These are phyloP conservation scores for Fusarium beomiforme DNA, from an alignment of 2,329 filamentous ascomycete genomes.

Conservation along the genomic window DNA sequence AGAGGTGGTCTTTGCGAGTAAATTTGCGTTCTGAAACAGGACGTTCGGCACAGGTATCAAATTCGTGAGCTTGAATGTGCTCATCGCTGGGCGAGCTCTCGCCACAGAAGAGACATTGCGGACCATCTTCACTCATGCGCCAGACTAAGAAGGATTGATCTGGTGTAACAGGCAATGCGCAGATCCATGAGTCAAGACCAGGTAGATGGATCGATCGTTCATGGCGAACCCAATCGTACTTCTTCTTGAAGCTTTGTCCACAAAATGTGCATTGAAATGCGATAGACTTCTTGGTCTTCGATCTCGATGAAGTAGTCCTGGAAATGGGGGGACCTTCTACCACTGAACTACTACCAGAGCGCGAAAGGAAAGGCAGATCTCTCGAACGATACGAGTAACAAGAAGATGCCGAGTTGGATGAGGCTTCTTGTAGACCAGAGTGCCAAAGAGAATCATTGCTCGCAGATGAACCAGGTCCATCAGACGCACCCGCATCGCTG, in stretches of 20 bases:
- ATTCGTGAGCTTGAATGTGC: constrained; percentile 54
- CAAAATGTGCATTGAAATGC: constrained; percentile 53
- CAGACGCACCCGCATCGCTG: constrained; percentile 24
- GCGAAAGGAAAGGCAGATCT: constrained; percentile 25
- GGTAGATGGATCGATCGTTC: constrained; percentile 61
- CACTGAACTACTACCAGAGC: constrained; percentile 36
- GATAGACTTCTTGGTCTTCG: constrained; percentile 23
- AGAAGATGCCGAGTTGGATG: constrained; percentile 44
- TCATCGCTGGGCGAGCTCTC: constrained; percentile 45
- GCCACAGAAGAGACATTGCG: constrained; percentile 54
- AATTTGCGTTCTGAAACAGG: constrained; percentile 54
- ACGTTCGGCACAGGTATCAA: constrained; percentile 61
- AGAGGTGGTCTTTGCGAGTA: constrained; percentile 54
- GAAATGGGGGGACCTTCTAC: constrained; percentile 26
- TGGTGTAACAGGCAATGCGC: constrained; percentile 51
- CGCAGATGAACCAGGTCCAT: constrained; percentile 46
- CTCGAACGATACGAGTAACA: constrained; percentile 36
- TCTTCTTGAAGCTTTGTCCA: constrained; percentile 51
- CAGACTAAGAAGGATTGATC: constrained; percentile 58
- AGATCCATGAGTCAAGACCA: constrained; percentile 58
- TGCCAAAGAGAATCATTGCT: constrained; percentile 46
- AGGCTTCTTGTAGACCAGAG: constrained; percentile 30
- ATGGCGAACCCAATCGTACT: constrained; percentile 57
- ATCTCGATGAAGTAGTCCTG: constrained; percentile 21
- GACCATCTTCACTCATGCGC: constrained; percentile 56